These are phyloP conservation scores for Moesziomyces aphidis DNA, from an alignment of 1,284 basidiomycete species.

Conservation along the genomic window DNA sequence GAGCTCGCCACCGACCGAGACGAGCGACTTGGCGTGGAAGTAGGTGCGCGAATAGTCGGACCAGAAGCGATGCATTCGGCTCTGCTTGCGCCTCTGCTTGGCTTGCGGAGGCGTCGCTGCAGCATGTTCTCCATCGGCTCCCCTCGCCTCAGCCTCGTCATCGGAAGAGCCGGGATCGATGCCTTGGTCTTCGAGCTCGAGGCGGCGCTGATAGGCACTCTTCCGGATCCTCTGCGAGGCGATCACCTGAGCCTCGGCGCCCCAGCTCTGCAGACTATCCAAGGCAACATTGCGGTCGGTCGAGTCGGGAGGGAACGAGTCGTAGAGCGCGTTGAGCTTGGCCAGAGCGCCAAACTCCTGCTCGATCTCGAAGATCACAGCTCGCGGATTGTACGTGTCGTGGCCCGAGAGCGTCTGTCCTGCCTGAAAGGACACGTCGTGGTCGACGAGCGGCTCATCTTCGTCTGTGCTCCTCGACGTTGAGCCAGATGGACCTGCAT, in stretches of 20 bases:
- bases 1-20: conserved; percentile 49
- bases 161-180: conserved; percentile 34
- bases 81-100: conserved; percentile 9
- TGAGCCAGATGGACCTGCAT: conserved; percentile 25
- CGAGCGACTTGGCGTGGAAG: conserved; percentile 57
- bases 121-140: neutral
- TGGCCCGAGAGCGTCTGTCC: conserved; percentile 52
- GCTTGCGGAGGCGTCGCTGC: neutral
- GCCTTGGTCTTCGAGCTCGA: conserved; percentile 49
- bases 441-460: conserved; percentile 52
- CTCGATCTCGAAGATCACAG: conserved; percentile 59
- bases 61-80: conserved; percentile 50
- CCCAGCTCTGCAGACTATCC: conserved; percentile 34
- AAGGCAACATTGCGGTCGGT: conserved; percentile 20
- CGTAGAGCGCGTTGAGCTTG: conserved; percentile 51
- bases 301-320: conserved; percentile 24
- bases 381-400: conserved; percentile 59
- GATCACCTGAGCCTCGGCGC: conserved; percentile 19
- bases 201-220: conserved; percentile 38
- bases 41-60: conserved; percentile 57
- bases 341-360: conserved; percentile 56
- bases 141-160: conserved; percentile 17
- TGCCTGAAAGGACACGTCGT: conserved; percentile 59
- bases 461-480: conserved; percentile 9
- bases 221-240: conserved; percentile 18